A percentile compares a stretch with the other conserved stretches of the same genome.
phyloP scores from a whole-genome alignment of 345 rosid genomes.

The Citrus glauca region DNA sequence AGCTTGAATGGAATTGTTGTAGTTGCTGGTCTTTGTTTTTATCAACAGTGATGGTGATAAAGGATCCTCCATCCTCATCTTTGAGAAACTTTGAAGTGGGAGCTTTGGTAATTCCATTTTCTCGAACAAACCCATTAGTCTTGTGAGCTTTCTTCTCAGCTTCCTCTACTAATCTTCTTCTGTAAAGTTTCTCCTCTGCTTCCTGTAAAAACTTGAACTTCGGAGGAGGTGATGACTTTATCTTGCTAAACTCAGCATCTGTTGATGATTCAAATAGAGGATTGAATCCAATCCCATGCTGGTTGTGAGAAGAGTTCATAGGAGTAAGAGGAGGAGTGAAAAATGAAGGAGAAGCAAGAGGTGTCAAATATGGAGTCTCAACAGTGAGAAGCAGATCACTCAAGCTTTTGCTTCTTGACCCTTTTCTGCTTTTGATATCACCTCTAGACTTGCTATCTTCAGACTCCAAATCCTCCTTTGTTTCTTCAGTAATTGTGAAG shows the following conservation, averaged over 20 bases:
- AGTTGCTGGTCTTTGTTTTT: conserved; percentile 32
- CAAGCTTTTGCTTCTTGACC: conserved; percentile 54
- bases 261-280: conserved; percentile 53
- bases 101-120: conserved; percentile 8
- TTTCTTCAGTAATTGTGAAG: conserved; percentile 87
- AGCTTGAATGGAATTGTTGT: conserved; percentile 24
- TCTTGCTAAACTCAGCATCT: conserved; percentile 77
- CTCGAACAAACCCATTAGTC: conserved; percentile 12
- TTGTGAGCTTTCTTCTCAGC: conserved; percentile 15
- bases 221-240: conserved; percentile 77
- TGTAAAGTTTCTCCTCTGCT: conserved; percentile 85
- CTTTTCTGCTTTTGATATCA: conserved; percentile 35
- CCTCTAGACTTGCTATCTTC: conserved; percentile 60
- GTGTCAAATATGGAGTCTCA: conserved; percentile 90
- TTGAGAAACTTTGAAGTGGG: conserved; percentile 22
- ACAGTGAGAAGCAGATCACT: conserved; percentile 63
- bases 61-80: conserved; percentile 53
- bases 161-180: conserved; percentile 40
- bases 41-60: conserved; percentile 51
- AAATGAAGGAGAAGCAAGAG: conserved; percentile 82
- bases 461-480: conserved; percentile 82
- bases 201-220: conserved; percentile 90
- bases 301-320: conserved; percentile 28
- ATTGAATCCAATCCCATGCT: conserved; percentile 44
- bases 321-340: conserved; percentile 95